Percentiles rank a stretch among this genome's conserved stretches.
These are phyloP conservation scores for Suhomyces wounanorum DNA, from an alignment of 1,139 yeast species.

Conservation along the genomic window DNA sequence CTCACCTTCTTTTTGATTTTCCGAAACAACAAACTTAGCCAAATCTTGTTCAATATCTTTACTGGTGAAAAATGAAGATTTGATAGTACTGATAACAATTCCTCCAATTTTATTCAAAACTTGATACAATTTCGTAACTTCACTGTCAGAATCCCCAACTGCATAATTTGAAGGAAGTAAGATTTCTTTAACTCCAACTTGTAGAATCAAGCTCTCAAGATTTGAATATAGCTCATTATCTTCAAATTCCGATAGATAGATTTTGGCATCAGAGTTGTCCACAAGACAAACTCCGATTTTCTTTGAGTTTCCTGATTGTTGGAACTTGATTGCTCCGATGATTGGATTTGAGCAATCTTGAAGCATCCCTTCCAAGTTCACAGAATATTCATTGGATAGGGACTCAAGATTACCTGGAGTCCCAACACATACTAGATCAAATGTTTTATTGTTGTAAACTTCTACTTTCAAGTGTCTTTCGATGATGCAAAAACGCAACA, in stretches of 20 bases:
- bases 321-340: constrained; percentile 70
- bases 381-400: constrained; percentile 39
- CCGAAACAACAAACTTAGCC: constrained; percentile 35
- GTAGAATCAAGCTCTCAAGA: constrained; percentile 81
- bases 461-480: constrained; percentile 76
- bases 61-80: constrained; percentile 55
- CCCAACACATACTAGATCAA: constrained; percentile 64
- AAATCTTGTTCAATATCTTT: constrained; percentile 77
- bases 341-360: constrained; percentile 64
- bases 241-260: constrained; percentile 76
- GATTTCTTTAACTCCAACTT: constrained; percentile 86
- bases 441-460: constrained; percentile 59
- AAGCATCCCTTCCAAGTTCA: constrained; percentile 72
- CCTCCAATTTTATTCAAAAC: constrained; percentile 73
- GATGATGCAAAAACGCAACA: constrained; percentile 66
- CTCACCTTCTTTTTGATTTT: constrained; percentile 26
- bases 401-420: constrained; percentile 86
- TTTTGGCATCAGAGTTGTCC: constrained; percentile 66
- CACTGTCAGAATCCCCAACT: constrained; percentile 29
- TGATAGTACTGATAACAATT: constrained; percentile 64
- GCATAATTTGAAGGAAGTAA: constrained; percentile 54
- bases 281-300: constrained; percentile 77
- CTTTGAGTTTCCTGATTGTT: constrained; percentile 42
- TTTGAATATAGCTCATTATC: constrained; percentile 89
- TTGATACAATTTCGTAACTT: constrained; percentile 55